Conservation (phyloP, 106 monocot genomes). For the Acorus calamus region DNA sequence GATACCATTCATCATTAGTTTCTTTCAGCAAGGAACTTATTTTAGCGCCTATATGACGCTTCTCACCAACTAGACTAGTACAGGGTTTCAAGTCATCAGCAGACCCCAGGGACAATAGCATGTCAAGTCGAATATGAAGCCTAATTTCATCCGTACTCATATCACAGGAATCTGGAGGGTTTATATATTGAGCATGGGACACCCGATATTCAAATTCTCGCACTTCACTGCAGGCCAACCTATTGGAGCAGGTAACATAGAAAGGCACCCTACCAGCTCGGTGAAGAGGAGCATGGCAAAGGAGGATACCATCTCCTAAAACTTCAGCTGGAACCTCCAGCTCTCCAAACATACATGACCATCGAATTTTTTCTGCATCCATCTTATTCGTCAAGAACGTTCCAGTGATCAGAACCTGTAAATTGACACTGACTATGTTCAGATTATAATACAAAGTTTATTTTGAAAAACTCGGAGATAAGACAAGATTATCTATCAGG, state of each 20-base stretch:
- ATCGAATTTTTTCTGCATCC: conserved; percentile 46
- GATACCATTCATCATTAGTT: conserved; percentile 42
- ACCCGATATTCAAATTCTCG: conserved; percentile 77
- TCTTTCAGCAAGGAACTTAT: conserved; percentile 44
- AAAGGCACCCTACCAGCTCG: conserved; percentile 76
- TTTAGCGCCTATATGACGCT: conserved; percentile 29
- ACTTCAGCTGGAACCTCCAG: conserved; percentile 80
- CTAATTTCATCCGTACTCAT: conserved; percentile 25
- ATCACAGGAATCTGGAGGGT: conserved; percentile 20
- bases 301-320: conserved; percentile 57
- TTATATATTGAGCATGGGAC: conserved; percentile 20
- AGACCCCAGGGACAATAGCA: conserved; percentile 35
- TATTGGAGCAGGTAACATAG: conserved; percentile 83
- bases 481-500: too few relatives aligned
- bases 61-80: conserved; percentile 10
- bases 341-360: conserved; percentile 99
- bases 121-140: conserved; percentile 60
- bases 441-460: background rate
- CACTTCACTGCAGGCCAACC: conserved; percentile 85
- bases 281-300: conserved; percentile 58
- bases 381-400: conserved; percentile 61
- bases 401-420: conserved; percentile 48
- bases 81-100: conserved; percentile 8
- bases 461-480: too few relatives aligned
- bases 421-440: background rate